Evolutionary conservation across 257 asterid genomes (phyloP).

Genomic region (Solanum stenotomum): DNA sequence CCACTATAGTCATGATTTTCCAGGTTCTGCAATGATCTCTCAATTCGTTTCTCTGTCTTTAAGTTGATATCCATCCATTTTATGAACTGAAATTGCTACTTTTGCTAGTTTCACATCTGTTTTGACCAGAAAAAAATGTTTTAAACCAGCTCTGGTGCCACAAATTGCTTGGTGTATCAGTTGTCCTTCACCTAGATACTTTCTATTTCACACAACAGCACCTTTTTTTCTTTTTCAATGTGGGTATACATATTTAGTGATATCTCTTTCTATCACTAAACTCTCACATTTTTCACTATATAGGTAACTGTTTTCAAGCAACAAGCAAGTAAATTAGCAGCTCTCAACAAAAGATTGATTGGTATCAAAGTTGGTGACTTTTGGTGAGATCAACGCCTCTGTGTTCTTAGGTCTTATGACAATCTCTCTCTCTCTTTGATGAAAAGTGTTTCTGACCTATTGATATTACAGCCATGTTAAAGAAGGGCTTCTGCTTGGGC

Average conservation of each 20-base stretch:
- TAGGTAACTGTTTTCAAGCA: slow-evolving; percentile 95
- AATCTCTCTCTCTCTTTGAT: not conserved
- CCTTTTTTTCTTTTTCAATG: not conserved
- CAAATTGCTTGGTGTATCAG: not conserved
- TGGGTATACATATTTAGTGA: not conserved
- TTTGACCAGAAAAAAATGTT: not conserved
- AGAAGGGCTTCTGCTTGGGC: slow-evolving; percentile 88
- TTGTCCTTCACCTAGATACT: not conserved
- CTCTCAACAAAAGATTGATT: slow-evolving; percentile 68
- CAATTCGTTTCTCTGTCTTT: not conserved
- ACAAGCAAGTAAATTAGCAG: slow-evolving; percentile 66
- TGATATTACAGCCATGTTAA: slow-evolving; percentile 59
- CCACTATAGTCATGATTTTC: not conserved
- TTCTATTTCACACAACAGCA: not conserved
- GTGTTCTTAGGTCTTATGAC: not conserved
- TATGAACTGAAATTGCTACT: not conserved
- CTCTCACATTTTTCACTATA: not conserved
- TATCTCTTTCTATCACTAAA: not conserved
- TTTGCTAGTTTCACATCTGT: not conserved
- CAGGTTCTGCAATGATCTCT: not conserved
- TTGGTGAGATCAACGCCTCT: slow-evolving; percentile 45
- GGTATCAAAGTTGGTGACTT: slow-evolving; percentile 93
- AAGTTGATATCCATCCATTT: not conserved
- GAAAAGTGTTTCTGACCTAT: not conserved
- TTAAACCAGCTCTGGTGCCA: not conserved